Evolutionary conservation across 2,329 filamentous ascomycete genomes (phyloP).

Genomic region (Hypomyces rosellus): DNA sequence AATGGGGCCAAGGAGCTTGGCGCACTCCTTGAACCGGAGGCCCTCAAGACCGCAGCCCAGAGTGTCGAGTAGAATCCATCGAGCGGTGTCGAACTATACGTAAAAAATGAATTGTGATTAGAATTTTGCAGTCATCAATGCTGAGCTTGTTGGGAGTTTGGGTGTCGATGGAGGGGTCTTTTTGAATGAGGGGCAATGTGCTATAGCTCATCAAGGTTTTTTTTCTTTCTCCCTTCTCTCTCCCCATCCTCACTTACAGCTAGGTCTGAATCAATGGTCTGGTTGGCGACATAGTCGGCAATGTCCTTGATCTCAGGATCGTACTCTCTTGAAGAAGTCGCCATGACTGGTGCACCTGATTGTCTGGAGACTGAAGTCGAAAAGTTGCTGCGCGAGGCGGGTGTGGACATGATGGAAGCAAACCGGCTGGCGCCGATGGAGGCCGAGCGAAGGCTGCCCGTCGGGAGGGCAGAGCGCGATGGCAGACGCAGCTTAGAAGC

Average conservation of each 20-base stretch:
- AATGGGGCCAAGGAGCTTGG: conserved; percentile 86
- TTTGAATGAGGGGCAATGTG: too few relatives aligned
- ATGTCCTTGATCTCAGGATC: conserved; percentile 94
- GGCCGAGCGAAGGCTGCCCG: conserved; percentile 16
- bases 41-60: conserved; percentile 95
- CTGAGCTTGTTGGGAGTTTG: too few relatives aligned
- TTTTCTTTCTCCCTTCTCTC: not conserved
- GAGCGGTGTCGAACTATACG: conserved; percentile 80
- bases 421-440: conserved; percentile 23
- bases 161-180: too few relatives aligned
- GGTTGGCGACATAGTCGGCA: conserved; percentile 89
- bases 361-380: conserved; percentile 43
- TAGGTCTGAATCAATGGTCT: conserved; percentile 82
- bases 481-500: conserved; percentile 48
- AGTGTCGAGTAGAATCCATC: conserved; percentile 95
- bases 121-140: not conserved
- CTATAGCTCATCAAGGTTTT: not conserved
- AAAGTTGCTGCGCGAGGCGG: conserved; percentile 35
- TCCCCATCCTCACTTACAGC: conserved; percentile 58
- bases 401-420: conserved; percentile 29
- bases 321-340: conserved; percentile 56
- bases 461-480: conserved; percentile 26
- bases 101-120: not conserved
- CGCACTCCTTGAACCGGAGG: conserved; percentile 91
- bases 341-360: conserved; percentile 44